These are phyloP conservation scores for Hyparrhenia diplandra DNA, from an alignment of 176 grass and related monocot species.

Conservation along the genomic window DNA sequence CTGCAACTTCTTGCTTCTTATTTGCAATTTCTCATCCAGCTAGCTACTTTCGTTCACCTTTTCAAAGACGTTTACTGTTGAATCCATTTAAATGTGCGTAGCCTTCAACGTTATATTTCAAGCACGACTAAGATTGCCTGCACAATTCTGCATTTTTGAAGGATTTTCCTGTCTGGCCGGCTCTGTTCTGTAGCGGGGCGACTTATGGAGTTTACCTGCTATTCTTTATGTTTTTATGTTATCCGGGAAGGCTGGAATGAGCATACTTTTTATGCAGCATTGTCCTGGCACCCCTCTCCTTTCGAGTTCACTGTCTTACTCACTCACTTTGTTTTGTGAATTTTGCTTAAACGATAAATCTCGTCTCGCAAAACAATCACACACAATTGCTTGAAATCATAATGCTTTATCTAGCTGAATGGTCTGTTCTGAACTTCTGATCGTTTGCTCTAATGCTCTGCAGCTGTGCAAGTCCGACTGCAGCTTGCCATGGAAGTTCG, in stretches of 20 bases:
- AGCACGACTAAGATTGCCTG: too few relatives aligned
- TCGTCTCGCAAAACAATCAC: neutral
- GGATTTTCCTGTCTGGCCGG: neutral
- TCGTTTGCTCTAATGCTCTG: neutral
- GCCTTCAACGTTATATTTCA: neutral
- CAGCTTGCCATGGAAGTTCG: conserved; percentile 91
- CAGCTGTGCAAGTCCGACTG: conserved; percentile 73
- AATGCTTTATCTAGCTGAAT: neutral
- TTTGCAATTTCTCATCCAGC: neutral
- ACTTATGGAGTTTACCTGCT: neutral
- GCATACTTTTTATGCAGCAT: neutral
- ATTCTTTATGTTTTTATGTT: neutral
- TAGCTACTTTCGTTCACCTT: neutral
- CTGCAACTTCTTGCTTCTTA: neutral
- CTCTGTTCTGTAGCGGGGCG: too few relatives aligned
- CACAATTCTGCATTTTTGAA: neutral
- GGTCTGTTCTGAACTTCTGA: neutral
- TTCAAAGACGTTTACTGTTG: neutral
- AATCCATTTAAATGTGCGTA: neutral
- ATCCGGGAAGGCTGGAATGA: neutral
- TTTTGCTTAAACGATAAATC: neutral
- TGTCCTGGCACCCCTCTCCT: neutral
- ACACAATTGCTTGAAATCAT: neutral
- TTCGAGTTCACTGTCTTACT: neutral
- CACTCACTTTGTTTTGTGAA: neutral